phyloP scores from a whole-genome alignment of 2,329 filamentous ascomycete genomes.

The Zymoseptoria ardabiliae region DNA sequence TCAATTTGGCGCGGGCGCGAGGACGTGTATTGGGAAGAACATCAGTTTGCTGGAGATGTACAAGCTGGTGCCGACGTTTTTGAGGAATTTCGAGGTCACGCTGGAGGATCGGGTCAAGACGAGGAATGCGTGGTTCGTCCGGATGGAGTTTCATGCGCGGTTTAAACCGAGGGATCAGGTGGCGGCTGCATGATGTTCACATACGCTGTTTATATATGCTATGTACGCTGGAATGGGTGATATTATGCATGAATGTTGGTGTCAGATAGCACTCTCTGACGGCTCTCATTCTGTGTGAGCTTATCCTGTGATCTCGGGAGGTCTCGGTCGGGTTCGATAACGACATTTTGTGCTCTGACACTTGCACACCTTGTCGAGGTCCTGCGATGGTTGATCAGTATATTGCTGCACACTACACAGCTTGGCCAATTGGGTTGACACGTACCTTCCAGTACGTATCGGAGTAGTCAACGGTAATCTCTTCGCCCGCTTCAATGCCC shows the following conservation, averaged over 20 bases:
- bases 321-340: conserved; percentile 27
- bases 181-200: not conserved
- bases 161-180: conserved; percentile 24
- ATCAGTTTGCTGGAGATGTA: conserved; percentile 43
- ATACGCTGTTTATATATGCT: not conserved
- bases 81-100: conserved; percentile 56
- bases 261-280: not conserved
- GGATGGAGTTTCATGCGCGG: conserved; percentile 36
- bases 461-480: conserved; percentile 54
- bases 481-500: conserved; percentile 44
- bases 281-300: not conserved
- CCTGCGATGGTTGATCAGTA: conserved; percentile 10
- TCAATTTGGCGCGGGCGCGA: conserved; percentile 64
- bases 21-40: conserved; percentile 59
- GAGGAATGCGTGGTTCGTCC: conserved; percentile 50
- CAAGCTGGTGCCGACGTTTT: conserved; percentile 48
- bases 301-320: conserved; percentile 5
- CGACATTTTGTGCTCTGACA: conserved; percentile 49
- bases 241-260: not conserved
- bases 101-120: conserved; percentile 41
- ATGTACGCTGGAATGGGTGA: not conserved
- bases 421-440: not conserved
- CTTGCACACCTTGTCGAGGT: conserved; percentile 48
- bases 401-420: not conserved
- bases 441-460: conserved; percentile 47